Evolutionary conservation across 164 flowering plant species (phyloP).

Genomic region (Aristolochia contorta): DNA sequence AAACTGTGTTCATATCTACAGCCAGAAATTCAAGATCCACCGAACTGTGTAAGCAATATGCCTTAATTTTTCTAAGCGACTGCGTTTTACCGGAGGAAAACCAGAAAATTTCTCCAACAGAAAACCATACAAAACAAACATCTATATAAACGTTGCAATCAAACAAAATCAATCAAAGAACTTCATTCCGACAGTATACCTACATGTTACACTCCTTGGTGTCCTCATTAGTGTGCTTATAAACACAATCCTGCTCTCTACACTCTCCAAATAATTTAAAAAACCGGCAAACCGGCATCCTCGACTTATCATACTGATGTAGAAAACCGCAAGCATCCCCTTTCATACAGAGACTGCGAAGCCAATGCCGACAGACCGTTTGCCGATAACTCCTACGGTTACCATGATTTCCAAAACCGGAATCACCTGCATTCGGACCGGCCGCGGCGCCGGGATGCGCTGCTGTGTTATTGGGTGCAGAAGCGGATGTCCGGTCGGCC

Average conservation of each 20-base stretch:
- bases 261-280: constrained; percentile 89
- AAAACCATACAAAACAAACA: too few species aligned
- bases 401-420: constrained; percentile 2
- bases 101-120: too few species aligned
- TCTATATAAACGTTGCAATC: too few species aligned
- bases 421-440: not conserved
- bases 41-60: too few species aligned
- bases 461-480: constrained; percentile 10
- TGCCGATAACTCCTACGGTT: constrained; percentile 83
- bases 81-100: too few species aligned
- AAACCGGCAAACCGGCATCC: constrained; percentile 96
- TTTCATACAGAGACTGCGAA: constrained; percentile 92
- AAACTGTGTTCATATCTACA: too few species aligned
- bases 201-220: constrained; percentile 98
- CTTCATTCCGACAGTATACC: constrained; percentile 1
- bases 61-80: too few species aligned
- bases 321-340: constrained; percentile 99
- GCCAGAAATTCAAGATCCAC: too few species aligned
- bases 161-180: too few species aligned
- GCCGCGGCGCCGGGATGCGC: constrained; percentile 9
- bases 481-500: constrained; percentile 20
- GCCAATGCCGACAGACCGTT: constrained; percentile 99
- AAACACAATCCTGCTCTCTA: constrained; percentile 95
- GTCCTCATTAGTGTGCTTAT: constrained; percentile 95
- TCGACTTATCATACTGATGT: constrained; percentile 90